Evolutionary conservation across 129 eudicot genomes (phyloP).

Genomic region (Chrysanthemum makinoi): DNA sequence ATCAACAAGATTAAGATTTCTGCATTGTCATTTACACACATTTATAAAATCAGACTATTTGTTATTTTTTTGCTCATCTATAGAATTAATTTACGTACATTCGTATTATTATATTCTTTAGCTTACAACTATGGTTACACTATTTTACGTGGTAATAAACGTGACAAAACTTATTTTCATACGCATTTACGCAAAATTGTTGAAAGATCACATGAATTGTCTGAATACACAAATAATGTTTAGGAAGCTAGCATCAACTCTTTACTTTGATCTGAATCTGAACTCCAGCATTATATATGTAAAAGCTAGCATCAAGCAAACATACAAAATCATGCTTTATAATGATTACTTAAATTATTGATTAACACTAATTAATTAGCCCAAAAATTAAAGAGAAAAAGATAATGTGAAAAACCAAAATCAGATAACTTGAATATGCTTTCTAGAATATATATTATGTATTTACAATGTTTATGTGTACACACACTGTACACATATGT

Average conservation of each 20-base stretch:
- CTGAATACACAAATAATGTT: too few relatives aligned
- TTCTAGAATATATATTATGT: not conserved
- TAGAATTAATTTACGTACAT: too few relatives aligned
- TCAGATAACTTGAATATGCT: constrained; percentile 12
- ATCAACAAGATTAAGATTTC: constrained; percentile 1
- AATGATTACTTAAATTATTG: not conserved
- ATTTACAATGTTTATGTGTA: not conserved
- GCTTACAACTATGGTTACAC: too few relatives aligned
- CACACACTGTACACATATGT: constrained; percentile 8
- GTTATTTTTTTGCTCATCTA: too few relatives aligned
- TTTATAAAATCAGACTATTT: too few relatives aligned
- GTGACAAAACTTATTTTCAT: too few relatives aligned
- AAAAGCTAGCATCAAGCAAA: not conserved
- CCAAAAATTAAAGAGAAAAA: not conserved
- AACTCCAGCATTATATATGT: not conserved
- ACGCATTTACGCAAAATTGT: too few relatives aligned
- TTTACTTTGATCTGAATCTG: not conserved
- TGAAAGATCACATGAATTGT: too few relatives aligned
- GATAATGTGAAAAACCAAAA: constrained; percentile 15
- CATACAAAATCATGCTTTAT: not conserved
- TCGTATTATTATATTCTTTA: too few relatives aligned
- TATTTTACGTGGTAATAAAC: too few relatives aligned
- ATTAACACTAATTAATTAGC: not conserved
- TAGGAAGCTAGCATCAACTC: not conserved
- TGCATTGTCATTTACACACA: not conserved